These are phyloP conservation scores for Parmelia sp. DNA, from an alignment of 495 filamentous ascomycete genomes.

Conservation along the genomic window DNA sequence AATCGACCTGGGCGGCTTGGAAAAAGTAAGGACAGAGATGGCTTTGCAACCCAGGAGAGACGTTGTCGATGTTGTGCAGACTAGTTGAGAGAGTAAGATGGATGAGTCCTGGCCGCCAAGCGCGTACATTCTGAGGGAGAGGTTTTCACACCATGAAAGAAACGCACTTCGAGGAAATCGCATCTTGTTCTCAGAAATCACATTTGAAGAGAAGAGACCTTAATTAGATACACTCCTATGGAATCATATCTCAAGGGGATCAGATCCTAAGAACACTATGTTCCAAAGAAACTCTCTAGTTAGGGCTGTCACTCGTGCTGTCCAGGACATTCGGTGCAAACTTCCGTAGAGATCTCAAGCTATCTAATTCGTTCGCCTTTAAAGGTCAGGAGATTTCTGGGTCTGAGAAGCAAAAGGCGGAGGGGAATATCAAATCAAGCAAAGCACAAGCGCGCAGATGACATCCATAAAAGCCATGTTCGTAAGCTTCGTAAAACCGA, in stretches of 20 bases:
- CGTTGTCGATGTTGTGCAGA: constrained; percentile 37
- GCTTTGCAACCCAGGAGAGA: constrained; percentile 38
- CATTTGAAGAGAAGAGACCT: too few species aligned
- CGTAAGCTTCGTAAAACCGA: not conserved
- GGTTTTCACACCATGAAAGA: too few species aligned
- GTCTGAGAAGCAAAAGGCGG: not conserved
- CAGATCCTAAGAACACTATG: too few species aligned
- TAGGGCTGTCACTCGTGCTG: too few species aligned
- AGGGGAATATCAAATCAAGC: not conserved
- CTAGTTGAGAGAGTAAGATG: not conserved
- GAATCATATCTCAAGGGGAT: too few species aligned
- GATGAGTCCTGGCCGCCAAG: too few species aligned
- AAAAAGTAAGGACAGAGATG: constrained; percentile 54
- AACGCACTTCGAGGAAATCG: too few species aligned
- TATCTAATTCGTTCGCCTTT: not conserved
- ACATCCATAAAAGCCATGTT: not conserved
- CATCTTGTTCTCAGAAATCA: too few species aligned
- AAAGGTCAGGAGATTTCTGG: not conserved
- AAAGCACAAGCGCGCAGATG: not conserved
- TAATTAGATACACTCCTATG: too few species aligned
- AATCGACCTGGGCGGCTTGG: constrained; percentile 45
- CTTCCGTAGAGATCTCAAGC: not conserved
- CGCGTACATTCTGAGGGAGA: too few species aligned
- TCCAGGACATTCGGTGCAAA: too few species aligned
- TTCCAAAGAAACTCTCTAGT: too few species aligned